Conservation (phyloP, 78 protist species). For the Dictyostelium firmibasis region DNA sequence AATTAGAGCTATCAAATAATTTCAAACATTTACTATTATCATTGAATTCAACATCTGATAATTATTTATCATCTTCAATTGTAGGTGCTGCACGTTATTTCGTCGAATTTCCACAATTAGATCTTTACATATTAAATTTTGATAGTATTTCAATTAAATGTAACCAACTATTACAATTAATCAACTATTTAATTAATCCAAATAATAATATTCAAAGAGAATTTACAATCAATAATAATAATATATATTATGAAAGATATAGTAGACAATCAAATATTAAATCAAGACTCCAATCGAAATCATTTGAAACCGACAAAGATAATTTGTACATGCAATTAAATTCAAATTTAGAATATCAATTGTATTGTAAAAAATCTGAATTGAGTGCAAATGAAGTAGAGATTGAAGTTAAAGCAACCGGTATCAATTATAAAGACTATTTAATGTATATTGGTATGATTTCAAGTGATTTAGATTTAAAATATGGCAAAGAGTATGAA, state of each 20-base stretch:
- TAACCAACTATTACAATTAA: not conserved
- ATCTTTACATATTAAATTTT: not conserved
- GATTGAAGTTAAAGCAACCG: constrained; percentile 8
- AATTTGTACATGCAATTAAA: not conserved
- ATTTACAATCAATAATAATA: not conserved
- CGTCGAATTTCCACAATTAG: not conserved
- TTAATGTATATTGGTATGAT: constrained; percentile 12
- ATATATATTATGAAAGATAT: not conserved
- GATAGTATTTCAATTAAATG: not conserved
- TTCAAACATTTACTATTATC: constrained; percentile 6
- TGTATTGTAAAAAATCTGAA: not conserved
- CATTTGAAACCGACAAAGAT: not conserved
- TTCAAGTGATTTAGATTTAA: not conserved
- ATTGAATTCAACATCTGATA: not conserved
- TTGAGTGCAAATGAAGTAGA: constrained; percentile 3
- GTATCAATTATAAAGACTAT: constrained; percentile 56
- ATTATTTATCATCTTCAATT: not conserved
- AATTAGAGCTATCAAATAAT: not conserved
- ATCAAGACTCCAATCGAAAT: not conserved
- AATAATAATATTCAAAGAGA: not conserved
- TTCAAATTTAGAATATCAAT: not conserved
- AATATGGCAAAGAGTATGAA: not conserved
- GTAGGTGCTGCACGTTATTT: constrained; percentile 3
- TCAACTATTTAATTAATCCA: not conserved
- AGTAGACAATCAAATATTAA: not conserved